Base-by-base conservation (phyloP, 2,329 filamentous ascomycete species). In the Cercospora sp. region DNA sequence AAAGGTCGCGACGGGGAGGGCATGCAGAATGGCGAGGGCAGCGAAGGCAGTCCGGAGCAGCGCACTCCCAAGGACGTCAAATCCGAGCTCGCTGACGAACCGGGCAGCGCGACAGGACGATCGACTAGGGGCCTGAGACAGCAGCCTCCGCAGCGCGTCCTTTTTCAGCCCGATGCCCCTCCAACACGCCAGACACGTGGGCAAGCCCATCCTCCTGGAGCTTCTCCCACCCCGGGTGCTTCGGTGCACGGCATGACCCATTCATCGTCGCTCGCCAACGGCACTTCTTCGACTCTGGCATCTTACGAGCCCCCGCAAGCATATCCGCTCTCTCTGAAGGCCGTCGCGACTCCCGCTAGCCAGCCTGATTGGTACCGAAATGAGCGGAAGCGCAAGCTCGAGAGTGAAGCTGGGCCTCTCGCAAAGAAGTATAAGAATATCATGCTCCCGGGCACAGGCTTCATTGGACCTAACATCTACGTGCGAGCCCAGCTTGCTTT, bases 401-500 rank as follows among this genome's bases (percentile, higher is more conserved):
- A 80, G 60, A 73, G 74, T 13, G 71, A 77, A n/a, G 76, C 77
- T 18, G 80, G 74, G 69, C 81, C 80, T 60, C 80, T 83, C 13
- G 81, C 83, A 33, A 80, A 81, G 70, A 79, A 79, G 61, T 77
- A 81, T 60, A 80, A 80, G 68, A 82, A 83, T 79, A 88, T 81
- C 83, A 90, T 83, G 86, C 81, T 84, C 66, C 87, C 88, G 16
- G 87, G 90, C 51, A 89, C 88, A 87, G 84, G 85, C 82, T 85
- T 71, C 61, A 74, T 75, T n/a, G 92, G 92, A 1, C 91, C 92
- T 1, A 95, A 96, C 76, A 97, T 97, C 71, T 98, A 97, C 77
- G 90, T 94, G 60, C 90, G 94, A 53, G 96, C 93, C 70, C 86
- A 96, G 42, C 89, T 94, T 73, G 90, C 94, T 4, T 82, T 99